Evolutionary conservation across 2,329 filamentous ascomycete genomes (phyloP), one percentile per base, ranked within the genome.

Genomic region (Colletotrichum sp.): DNA sequence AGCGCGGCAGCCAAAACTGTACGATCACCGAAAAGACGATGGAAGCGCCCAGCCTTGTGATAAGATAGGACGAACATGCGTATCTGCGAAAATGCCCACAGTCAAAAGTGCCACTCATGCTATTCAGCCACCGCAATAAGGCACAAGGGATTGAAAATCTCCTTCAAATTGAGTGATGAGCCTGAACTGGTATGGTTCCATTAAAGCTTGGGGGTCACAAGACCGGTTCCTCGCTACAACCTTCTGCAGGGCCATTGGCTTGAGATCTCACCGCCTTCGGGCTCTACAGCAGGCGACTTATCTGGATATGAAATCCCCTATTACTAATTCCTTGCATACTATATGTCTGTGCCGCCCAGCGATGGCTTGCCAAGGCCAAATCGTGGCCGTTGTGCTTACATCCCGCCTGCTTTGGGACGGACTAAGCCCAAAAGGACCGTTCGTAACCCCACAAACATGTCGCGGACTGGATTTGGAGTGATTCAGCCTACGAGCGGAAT

Each of bases 81-180:
- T 43, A 16, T 4, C 38, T n/a, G 0, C 38, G 18, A 2, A 43
- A n/a, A n/a, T 5, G 5, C 8, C 38, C 0, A 43, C 38, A 12
- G 9, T 43, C 12, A 0, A 6, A 4, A 10, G 9, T 43, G 5
- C 9, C 38, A n/a, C 18, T n/a, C 18, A 43, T 43, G 18, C 38
- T 43, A n/a, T 43, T 10, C 5, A 48, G 12, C 2, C 10, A 21
- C n/a, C 2, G 10, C 9, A 21, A n/a, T 12, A 5, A 12, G 18
- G n/a, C 10, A 48, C 0, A 13, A 48, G n/a, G n/a, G 8, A 48
- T 10, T 48, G 43, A 48, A 48, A 4, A 21, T 21, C 18, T 10
- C 9, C n/a, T 0, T 4, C n/a, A 48, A 2, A 3, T 21, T 6
- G 10, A 21, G n/a, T 48, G n/a, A 48, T 48, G 0, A 21, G 1